Evolutionary conservation across 805 yeast species (phyloP), one percentile per base, ranked within the genome.

Genomic region (Candida pini): DNA sequence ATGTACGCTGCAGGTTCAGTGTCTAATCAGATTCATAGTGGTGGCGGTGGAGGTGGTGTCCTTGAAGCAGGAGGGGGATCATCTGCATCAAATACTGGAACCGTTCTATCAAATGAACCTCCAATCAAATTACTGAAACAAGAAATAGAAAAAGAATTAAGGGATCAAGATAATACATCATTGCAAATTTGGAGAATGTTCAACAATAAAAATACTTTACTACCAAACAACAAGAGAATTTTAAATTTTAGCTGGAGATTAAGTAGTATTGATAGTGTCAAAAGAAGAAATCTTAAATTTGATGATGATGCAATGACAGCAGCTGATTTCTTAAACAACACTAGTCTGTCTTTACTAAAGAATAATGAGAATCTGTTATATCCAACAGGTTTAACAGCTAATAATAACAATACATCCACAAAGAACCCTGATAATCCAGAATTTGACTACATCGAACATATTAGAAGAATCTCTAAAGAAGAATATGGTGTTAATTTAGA

Each of bases 361-460:
- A 44, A 42, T 20, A 47, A 48, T 28, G 46, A 35, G 18, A 40
- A 47, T 4, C n/a, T n/a, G n/a, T n/a, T n/a, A n/a, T n/a, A n/a
- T n/a, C n/a, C n/a, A n/a, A 48, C 38, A 12, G 33, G 17, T 23
- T 37, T 39, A 21, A 40, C 43, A n/a, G 30, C n/a, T 16, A 32
- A 23, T 32, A 33, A 33, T n/a, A 27, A 25, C 14, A 27, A 33
- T 13, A n/a, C n/a, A n/a, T n/a, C n/a, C n/a, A n/a, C n/a, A n/a
- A 45, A 43, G 12, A 37, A 48, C n/a, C 49, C 54, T 16, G 47
- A 47, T 27, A 53, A 51, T 30, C 53, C 54, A 4, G 58, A 54
- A 33, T 59, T 61, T 33, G 64, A 61, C 38, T 61, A 61, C 38
- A 57, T 61, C 18, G 63, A 58, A 33, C 66, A 61, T 40, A 61